Base-by-base conservation (phyloP, 2,329 filamentous ascomycete genomes). In the Immersiporthe knoxdaviesiana region DNA sequence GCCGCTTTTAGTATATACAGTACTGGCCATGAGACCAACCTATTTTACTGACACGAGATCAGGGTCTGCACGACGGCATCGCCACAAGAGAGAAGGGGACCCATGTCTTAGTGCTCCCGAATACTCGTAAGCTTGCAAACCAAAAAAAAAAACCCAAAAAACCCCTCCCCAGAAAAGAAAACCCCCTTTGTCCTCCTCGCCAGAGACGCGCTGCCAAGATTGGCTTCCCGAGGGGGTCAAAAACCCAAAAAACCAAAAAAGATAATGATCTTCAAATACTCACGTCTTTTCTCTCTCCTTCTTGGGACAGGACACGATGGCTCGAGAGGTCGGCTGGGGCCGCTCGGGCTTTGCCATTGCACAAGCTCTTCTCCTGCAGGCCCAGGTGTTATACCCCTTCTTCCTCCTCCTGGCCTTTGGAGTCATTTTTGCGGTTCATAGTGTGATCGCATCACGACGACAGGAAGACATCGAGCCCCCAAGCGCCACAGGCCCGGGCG, bases 401-500 rank as follows among this genome's bases (percentile, higher is more conserved):
- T 74, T 85, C n/a, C 81, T 89, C 59, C 82, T 88, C 18, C 65
- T 84, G 47, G 78, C 83, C 27, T 87, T 89, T 74, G 79, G 88
- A 70, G 72, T 81, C 52, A 78, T 84, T 67, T 83, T 85, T 59
- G 84, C 83, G 44, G 80, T 83, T 71, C 84, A 87, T 77, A 87
- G 85, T 75, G 81, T 88, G 56, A 78, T 84, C 76, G 83, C 81
- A 68, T 82, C 84, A 39, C 83, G 82, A 72, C 84, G 81, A 66
- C 81, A 83, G 68, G 84, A 85, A 50, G 81, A 84, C 72, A 76
- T 82, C 47, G 76, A 82, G 30, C 78, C 79, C 65, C 85, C 84
- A 30, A 83, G 79, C 41, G 79, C 87, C 73, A 89, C 85, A 66
- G 94, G 94, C n/a, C 94, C 94, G 1, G 94, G 93, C 68, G 95